Evolutionary conservation across 140 eudicot genomes (phyloP), one percentile per base, ranked within the genome.

Genomic region (Cichorium intybus): DNA sequence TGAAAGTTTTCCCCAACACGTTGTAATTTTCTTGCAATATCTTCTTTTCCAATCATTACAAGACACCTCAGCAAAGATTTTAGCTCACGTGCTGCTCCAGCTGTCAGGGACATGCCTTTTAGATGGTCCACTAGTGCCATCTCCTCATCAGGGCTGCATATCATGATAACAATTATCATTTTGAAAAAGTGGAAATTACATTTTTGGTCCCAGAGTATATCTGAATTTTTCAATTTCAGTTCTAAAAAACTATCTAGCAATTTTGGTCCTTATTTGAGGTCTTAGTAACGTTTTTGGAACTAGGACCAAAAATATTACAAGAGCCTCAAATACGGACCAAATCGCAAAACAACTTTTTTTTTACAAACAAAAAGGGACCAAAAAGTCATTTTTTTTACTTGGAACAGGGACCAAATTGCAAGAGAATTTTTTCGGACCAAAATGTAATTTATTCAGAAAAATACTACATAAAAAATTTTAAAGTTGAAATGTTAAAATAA

Each of bases 61-160:
- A 93, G 95, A 46, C 80, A 75, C 22, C 77, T 76, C 64, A 93
- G 37, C 71, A 88, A 61, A 54, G 99, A 83, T 78, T 89, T 88
- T 12, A 93, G 82, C 81, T 93, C 99, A 1, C 64, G 77, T 20
- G 70, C 80, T 52, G 99, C 90, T 46, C 90, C 97, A 56, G 62
- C 66, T 10, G 83, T 33, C 21, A 88, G 71, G 54, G 87, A 71
- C 97, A 93, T 93, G 27, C 95, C 95, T 82, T 77, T 93, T 66
- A 93, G 68, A 66, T 93, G 99, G 61, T 88, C 97, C 22, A 88
- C 88, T 66, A 93, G 65, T 55, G 95, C 99, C 83, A 78, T 81
- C 72, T 93, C 99, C 79, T 93, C 99, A 49, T 75, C 95, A 60
- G 97, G 90, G 76, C 99, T 93, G 54, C 62, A 75, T 24, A 63